Percentiles rank a stretch among this genome's conserved stretches.
Evolutionary conservation across 257 asterid species (phyloP).

Genomic region (Phtheirospermum japonicum): DNA sequence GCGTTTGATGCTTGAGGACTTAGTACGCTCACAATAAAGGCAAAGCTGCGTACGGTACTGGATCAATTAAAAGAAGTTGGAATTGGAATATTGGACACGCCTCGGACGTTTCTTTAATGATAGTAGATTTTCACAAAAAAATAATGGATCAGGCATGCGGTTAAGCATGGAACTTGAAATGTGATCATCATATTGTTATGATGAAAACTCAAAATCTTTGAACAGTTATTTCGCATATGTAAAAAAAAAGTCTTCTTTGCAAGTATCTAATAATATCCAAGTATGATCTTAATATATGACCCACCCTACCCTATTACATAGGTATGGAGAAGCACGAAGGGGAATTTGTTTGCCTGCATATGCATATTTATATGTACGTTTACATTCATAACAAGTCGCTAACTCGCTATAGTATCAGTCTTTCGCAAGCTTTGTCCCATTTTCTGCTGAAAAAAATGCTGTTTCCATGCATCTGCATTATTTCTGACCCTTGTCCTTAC

Average conservation of each 20-base stretch:
- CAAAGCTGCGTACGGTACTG: constrained; percentile 5
- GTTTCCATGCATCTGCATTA: constrained; percentile 13
- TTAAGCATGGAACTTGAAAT: constrained; percentile 14
- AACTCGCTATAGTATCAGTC: constrained; percentile 9
- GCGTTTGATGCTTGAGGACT: constrained; percentile 25
- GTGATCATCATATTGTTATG: constrained; percentile 14
- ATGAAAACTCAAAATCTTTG: not conserved
- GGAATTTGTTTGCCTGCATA: constrained; percentile 8
- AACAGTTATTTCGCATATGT: not conserved
- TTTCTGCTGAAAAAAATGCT: constrained; percentile 12
- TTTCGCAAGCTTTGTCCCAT: not conserved
- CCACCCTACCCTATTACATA: constrained; percentile 10
- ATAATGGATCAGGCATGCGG: constrained; percentile 10
- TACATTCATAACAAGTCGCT: not conserved
- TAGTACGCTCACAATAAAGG: not conserved
- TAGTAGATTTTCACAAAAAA: constrained; percentile 5
- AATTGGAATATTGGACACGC: constrained; percentile 19
- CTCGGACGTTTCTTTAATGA: constrained; percentile 13
- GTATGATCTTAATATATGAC: constrained; percentile 9
- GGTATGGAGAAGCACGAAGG: constrained; percentile 10
- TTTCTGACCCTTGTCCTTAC: constrained; percentile 5
- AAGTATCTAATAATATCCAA: not conserved
- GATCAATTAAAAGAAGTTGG: constrained; percentile 16
- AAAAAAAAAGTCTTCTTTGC: constrained; percentile 6
- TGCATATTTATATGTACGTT: constrained; percentile 6